Conservation (phyloP, 495 filamentous ascomycete species). For the Parmelia sp. region DNA sequence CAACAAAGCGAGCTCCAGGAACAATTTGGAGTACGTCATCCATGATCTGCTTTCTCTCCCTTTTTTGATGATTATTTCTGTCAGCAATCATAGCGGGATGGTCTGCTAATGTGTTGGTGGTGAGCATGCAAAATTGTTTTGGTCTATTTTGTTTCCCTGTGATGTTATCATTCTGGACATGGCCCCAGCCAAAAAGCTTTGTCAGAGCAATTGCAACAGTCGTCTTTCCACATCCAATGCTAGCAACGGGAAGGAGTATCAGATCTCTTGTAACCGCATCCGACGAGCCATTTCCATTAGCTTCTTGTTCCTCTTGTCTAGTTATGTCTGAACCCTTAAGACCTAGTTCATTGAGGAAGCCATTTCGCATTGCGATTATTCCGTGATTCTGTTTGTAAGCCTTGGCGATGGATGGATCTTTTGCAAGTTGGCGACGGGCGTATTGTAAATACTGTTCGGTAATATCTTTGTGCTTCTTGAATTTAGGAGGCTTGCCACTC, state of each 20-base stretch:
- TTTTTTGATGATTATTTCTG: constrained; percentile 84
- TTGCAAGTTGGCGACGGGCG: constrained; percentile 63
- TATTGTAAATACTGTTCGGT: constrained; percentile 86
- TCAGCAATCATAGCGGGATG: constrained; percentile 79
- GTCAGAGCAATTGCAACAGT: constrained; percentile 77
- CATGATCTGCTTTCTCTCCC: constrained; percentile 82
- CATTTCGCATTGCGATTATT: constrained; percentile 86
- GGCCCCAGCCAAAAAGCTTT: constrained; percentile 86
- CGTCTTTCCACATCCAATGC: constrained; percentile 94
- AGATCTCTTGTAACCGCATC: constrained; percentile 54
- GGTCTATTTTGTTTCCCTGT: constrained; percentile 65
- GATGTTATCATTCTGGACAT: constrained; percentile 96
- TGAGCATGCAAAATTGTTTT: constrained; percentile 60
- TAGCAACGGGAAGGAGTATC: constrained; percentile 79
- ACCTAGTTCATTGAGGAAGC: constrained; percentile 73
- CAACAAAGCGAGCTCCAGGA: constrained; percentile 66
- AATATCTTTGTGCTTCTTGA: constrained; percentile 80
- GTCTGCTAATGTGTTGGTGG: constrained; percentile 52
- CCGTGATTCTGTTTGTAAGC: constrained; percentile 82
- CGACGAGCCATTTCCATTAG: constrained; percentile 22
- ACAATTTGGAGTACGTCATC: constrained; percentile 60
- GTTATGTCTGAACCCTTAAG: constrained; percentile 83
- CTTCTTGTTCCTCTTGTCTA: constrained; percentile 46
- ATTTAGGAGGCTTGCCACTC: constrained; percentile 61
- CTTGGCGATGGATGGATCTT: constrained; percentile 55